Base-by-base conservation (phyloP, 371 early-diverging fungal species). In the Mortierella sp. region DNA sequence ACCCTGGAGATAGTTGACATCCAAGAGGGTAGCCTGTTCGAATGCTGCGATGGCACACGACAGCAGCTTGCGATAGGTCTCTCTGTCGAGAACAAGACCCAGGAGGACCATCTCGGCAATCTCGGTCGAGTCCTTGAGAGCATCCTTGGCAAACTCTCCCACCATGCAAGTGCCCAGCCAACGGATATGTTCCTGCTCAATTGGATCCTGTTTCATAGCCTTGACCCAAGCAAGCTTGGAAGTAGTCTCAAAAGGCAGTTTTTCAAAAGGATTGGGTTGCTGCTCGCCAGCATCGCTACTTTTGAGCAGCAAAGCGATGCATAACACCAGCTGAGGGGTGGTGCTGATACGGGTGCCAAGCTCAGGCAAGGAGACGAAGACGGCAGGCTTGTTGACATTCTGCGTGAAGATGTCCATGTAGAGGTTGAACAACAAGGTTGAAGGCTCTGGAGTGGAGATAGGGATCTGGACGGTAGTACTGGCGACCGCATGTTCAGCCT, bases 1-100 rank as follows among this genome's bases (percentile, higher is more conserved):
- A n/a, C 75, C 65, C 26, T 74, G 48, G 24, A 74, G 75, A 13
- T 63, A 31, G 14, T 45, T 28, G 26, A 47, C 38, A 5, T 74
- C 74, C 19, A 60, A 47, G 16, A 74, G 13, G 0, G 10, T 24
- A 13, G 57, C 44, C 13, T 45, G 3, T n/a, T 60, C 45, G 19
- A 74, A 31, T 1, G 19, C 47, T 14, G 42, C 47, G 13, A 60
- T 58, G 42, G 42, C 42, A 28, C 2, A 42, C 9, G 24, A 10
- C 5, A 74, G 74, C 8, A 74, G 45, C 63, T 57, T 74, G 10
- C n/a, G 42, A 38, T 38, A 38, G 42, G 11, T 38, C 42, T 38
- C 42, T 38, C 42, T 38, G 42, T 38, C 42, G 42, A 38, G 42
- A 1, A 38, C 42, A 5, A 5, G 42, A 38, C 42, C 42, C 42